Base-by-base conservation (phyloP, 257 asterid genomes). In the Solanum okadae region DNA sequence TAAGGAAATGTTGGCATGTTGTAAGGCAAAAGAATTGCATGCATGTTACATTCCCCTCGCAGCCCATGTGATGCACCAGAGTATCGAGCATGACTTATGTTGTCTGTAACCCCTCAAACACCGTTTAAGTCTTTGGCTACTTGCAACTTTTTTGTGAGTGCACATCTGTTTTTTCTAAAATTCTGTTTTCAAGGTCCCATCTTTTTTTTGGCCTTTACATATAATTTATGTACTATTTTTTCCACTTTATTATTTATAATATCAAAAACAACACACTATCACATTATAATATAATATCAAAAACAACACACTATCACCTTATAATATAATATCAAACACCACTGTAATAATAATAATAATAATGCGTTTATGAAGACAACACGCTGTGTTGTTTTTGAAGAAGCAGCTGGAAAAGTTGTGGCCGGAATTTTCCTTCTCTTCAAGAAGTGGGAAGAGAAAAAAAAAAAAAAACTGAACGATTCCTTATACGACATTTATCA, bases 21-120 rank as follows among this genome's bases (percentile, higher is more conserved):
- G 82, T 59, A 82, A 87, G 87, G 92, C 93, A 94, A 88, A 37
- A 86, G 70, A 86, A 77, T 72, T 73, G 71, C 89, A 71, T 90
- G 90, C 94, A 91, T 91, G 93, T 92, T 91, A 90, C 90, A 75
- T 79, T 87, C 86, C 49, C 85, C 67, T 87, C 92, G n/a, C 92
- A 92, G 86, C 92, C 91, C 96, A 96, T 93, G 98, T 95, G 98
- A 96, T 91, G 92, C 91, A 90, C 86, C 90, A n/a, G 91, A 89
- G 92, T 89, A 91, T 90, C 72, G 88, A 93, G 91, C 93, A 92
- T 79, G 92, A 93, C 92, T 89, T 90, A 67, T 90, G 94, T 91
- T 95, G 95, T 90, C 94, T 89, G 89, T 83, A 90, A 90, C 84
- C 91, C 93, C 88, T 56, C 94, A 92, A 90, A 89, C 71, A 86